Base-by-base conservation (phyloP, 1,284 basidiomycete genomes). In the Xerocomus tenax region DNA sequence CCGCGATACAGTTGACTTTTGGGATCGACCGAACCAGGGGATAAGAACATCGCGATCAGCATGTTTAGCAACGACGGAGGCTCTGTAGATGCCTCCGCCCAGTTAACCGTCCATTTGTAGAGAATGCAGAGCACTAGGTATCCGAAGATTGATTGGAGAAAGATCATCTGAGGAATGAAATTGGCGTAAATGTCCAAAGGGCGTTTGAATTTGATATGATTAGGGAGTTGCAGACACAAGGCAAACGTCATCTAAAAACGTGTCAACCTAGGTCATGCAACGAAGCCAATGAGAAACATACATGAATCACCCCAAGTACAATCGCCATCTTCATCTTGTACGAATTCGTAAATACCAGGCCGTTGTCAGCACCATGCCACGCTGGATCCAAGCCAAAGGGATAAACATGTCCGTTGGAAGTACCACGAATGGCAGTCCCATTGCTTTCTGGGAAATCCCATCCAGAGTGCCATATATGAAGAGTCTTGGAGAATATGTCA, bases 281-380 rank as follows among this genome's bases (percentile, higher is more conserved):
- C 39, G 29, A 55, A 51, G 46, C 42, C 21, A 41, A 28, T 41
- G 39, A 53, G 53, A 42, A 23, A 74, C 87, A 55, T 70, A 95
- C 92, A 69, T 98, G 96, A 58, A 91, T 87, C 57, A 98, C 95
- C 70, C 96, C 96, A 52, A 98, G 73, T 48, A 98, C 83, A 65
- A 99, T 87, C 15, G 92, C 91, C 92, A 98, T 94, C 76, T 99
- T 98, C 96, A 99, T 99, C 84, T 98, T 99, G 77, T 96, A 94
- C 50, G 94, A 98, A 71, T 98, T 98, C 56, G 88, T 90, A 69
- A 98, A 98, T 50, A 98, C 84, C 52, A 99, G 77, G 1, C 76
- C 76, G 66, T 98, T 99, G 59, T 93, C 90, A 8, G 94, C 78
- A 30, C 86, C 92, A 67, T 97, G 93, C 96, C 96, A 99, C 49